These are phyloP conservation scores for Metschnikowia cerradonensis DNA, from an alignment of 805 yeast genomes.

Conservation along the genomic window DNA sequence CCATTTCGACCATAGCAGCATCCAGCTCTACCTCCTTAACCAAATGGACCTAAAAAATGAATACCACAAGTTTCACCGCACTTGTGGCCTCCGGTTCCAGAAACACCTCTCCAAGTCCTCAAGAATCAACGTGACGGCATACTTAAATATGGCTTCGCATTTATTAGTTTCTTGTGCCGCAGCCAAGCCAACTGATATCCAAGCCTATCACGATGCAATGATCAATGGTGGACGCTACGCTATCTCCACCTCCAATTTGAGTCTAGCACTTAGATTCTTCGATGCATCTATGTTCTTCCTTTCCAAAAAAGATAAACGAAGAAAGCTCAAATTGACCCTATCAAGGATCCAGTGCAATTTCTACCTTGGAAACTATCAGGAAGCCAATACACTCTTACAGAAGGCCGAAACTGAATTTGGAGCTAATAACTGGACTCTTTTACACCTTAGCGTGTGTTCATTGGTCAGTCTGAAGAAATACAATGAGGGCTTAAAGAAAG, in stretches of 20 bases:
- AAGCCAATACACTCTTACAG: slow-evolving; percentile 34
- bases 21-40: slow-evolving; percentile 29
- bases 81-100: slow-evolving; percentile 41
- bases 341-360: slow-evolving; percentile 32
- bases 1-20: slow-evolving; percentile 39
- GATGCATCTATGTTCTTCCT: slow-evolving; percentile 31
- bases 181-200: slow-evolving; percentile 30
- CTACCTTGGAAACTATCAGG: slow-evolving; percentile 27
- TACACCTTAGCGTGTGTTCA: slow-evolving; percentile 36
- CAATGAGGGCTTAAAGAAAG: slow-evolving; percentile 32
- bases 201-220: slow-evolving; percentile 36
- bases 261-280: slow-evolving; percentile 38
- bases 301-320: slow-evolving; percentile 16
- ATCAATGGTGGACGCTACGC: slow-evolving; percentile 44
- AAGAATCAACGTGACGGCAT: slow-evolving; percentile 18
- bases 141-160: slow-evolving; percentile 39
- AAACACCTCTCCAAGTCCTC: slow-evolving; percentile 19
- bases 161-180: slow-evolving; percentile 33
- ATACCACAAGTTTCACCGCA: slow-evolving; percentile 29
- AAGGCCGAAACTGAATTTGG: slow-evolving; percentile 27
- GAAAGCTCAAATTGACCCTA: slow-evolving; percentile 22
- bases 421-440: slow-evolving; percentile 32
- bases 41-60: slow-evolving; percentile 24
- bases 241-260: slow-evolving; percentile 40
- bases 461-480: slow-evolving; percentile 26